Conservation (phyloP, 805 yeast species). For the Candida piceae region DNA sequence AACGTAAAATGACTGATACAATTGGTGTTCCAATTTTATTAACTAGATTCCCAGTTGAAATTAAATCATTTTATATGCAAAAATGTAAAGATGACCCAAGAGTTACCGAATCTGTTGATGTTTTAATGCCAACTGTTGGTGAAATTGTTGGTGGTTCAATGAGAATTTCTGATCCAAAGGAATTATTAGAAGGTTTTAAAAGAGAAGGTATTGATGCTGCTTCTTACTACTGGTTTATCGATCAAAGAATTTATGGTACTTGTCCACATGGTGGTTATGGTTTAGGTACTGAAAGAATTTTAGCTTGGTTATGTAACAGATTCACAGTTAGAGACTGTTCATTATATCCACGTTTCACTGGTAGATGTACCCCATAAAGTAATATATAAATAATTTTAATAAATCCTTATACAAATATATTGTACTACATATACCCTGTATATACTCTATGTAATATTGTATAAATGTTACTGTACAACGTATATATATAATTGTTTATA, state of each 20-base stretch:
- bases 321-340: slow-evolving; percentile 98
- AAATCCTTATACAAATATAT: no score
- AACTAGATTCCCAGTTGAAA: slow-evolving; percentile 92
- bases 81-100: slow-evolving; percentile 84
- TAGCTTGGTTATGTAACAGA: slow-evolving; percentile 97
- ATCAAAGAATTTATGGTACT: slow-evolving; percentile 94
- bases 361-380: slow-evolving; percentile 88
- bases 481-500: no score
- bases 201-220: slow-evolving; percentile 83
- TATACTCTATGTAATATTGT: no score
- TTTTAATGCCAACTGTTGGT: slow-evolving; percentile 98
- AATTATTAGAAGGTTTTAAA: slow-evolving; percentile 82
- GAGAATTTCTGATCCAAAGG: slow-evolving; percentile 85
- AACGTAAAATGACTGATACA: slow-evolving; percentile 95
- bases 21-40: slow-evolving; percentile 90
- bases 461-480: no score
- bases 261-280: slow-evolving; percentile 99
- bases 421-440: no score
- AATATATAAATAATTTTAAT: neutral
- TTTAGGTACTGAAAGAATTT: slow-evolving; percentile 93
- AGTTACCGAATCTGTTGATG: slow-evolving; percentile 98
- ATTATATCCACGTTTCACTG: slow-evolving; percentile 94
- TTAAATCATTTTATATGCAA: slow-evolving; percentile 97
- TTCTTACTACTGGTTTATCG: slow-evolving; percentile 94
- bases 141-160: slow-evolving; percentile 98